Percentiles rank a stretch among this genome's conserved stretches.
phyloP scores from a whole-genome alignment of 2,329 filamentous ascomycete genomes.

The Diaporthe eres region DNA sequence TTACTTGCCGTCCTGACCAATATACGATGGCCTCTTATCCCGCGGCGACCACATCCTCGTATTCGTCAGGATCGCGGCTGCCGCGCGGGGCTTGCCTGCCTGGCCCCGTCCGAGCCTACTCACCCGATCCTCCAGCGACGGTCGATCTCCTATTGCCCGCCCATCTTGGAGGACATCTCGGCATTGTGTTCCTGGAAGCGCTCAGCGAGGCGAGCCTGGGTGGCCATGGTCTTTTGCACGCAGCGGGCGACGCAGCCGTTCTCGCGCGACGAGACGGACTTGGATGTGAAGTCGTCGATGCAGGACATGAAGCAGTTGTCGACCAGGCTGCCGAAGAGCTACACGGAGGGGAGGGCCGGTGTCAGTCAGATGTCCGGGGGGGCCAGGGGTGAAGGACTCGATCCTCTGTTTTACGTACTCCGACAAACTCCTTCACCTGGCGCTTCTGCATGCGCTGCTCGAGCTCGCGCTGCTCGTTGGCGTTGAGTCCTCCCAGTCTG shows the following conservation, averaged over 20 bases:
- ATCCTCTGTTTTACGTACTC: constrained; percentile 70
- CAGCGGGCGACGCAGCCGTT: constrained; percentile 94
- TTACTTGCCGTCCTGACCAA: background rate
- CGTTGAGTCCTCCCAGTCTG: constrained; percentile 67
- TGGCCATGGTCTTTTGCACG: constrained; percentile 96
- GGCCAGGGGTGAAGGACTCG: background rate
- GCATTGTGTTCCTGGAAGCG: constrained; percentile 83
- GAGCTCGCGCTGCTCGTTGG: constrained; percentile 90
- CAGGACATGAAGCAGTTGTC: constrained; percentile 97
- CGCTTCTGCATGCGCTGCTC: constrained; percentile 96
- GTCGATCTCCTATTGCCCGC: constrained; percentile 56
- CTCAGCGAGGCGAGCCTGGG: constrained; percentile 89
- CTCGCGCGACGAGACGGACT: constrained; percentile 89
- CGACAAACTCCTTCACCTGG: constrained; percentile 99
- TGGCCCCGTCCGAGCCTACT: background rate
- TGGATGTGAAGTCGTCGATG: constrained; percentile 98
- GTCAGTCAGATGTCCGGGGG: background rate
- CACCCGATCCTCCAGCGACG: constrained; percentile 2
- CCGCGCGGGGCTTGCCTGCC: background rate
- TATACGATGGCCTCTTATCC: background rate
- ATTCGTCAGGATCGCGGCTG: background rate
- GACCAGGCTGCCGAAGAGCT: constrained; percentile 78
- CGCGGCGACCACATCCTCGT: background rate
- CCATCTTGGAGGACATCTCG: constrained; percentile 70
- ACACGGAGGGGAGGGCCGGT: constrained; percentile 33